These are phyloP conservation scores for Funneliformis caledonium DNA, from an alignment of 371 early-diverging fungal genomes.

Conservation along the genomic window DNA sequence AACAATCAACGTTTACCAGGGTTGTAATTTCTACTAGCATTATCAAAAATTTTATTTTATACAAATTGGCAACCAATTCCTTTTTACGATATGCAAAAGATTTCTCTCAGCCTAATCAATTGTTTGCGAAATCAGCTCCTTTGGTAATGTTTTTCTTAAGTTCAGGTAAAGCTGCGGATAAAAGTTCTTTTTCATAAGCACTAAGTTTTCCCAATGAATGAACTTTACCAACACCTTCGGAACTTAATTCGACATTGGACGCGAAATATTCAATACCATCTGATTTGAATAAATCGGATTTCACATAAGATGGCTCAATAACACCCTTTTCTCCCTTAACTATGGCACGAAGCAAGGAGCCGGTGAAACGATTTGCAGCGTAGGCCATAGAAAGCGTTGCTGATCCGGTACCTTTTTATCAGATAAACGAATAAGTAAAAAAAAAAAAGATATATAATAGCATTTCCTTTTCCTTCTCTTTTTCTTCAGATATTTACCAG, in stretches of 20 bases:
- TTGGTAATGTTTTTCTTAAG: conserved; percentile 93
- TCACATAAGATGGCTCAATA: conserved; percentile 93
- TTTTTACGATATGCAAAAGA: background rate
- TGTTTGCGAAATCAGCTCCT: conserved; percentile 66
- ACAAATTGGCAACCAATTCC: no score
- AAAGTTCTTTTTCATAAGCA: conserved; percentile 90
- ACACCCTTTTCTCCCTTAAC: conserved; percentile 87
- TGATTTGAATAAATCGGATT: conserved; percentile 76
- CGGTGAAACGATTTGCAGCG: conserved; percentile 96
- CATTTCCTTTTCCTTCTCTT: background rate
- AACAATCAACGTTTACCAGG: no score
- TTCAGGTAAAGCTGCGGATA: conserved; percentile 87
- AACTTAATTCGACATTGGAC: conserved; percentile 93
- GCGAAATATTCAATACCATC: conserved; percentile 94
- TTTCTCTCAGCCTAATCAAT: background rate
- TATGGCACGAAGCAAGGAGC: conserved; percentile 88
- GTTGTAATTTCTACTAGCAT: no score
- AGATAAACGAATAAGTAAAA: background rate
- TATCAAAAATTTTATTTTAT: no score
- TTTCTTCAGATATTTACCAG: conserved; percentile 59
- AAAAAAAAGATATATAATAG: background rate
- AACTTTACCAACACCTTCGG: conserved; percentile 92
- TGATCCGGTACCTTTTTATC: conserved; percentile 71
- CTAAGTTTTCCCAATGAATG: conserved; percentile 85
- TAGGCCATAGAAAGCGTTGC: conserved; percentile 99